Percentiles rank a stretch among this genome's conserved stretches.
Evolutionary conservation across 441 rosid genomes (phyloP).

Genomic region (Geranium incanum): DNA sequence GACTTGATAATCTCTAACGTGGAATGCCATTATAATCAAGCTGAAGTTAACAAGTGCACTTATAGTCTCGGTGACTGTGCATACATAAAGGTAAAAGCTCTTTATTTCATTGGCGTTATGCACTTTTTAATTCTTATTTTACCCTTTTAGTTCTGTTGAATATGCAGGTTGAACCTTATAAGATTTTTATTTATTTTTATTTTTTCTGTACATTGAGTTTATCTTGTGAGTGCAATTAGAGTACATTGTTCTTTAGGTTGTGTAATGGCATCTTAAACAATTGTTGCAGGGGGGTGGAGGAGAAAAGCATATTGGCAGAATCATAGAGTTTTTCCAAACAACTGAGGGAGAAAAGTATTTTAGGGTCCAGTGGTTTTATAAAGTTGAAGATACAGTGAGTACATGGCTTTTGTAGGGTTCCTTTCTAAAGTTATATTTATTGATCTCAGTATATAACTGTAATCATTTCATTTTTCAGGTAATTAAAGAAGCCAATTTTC

Average conservation of each 20-base stretch:
- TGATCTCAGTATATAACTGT: background rate
- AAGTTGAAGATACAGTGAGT: constrained; percentile 31
- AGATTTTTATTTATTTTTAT: background rate
- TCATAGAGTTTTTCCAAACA: constrained; percentile 28
- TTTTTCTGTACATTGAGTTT: background rate
- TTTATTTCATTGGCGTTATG: background rate
- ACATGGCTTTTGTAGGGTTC: constrained; percentile 16
- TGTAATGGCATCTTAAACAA: constrained; percentile 15
- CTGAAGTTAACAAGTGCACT: constrained; percentile 42
- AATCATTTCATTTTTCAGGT: constrained; percentile 11
- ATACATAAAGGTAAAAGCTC: constrained; percentile 46
- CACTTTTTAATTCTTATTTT: background rate
- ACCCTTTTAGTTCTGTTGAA: background rate
- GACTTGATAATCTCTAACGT: constrained; percentile 71
- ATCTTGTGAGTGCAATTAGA: background rate
- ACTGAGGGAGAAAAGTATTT: constrained; percentile 23
- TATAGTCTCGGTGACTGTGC: constrained; percentile 74
- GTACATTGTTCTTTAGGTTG: constrained; percentile 4
- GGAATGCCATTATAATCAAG: constrained; percentile 77
- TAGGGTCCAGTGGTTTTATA: constrained; percentile 30
- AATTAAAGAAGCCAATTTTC: constrained; percentile 16
- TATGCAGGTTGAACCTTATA: background rate
- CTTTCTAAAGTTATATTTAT: background rate
- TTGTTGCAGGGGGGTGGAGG: constrained; percentile 49
- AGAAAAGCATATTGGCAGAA: constrained; percentile 25